Evolutionary conservation across 768 basidiomycete species (phyloP), one percentile per base, ranked within the genome.

Genomic region (Pulveroboletus frians): DNA sequence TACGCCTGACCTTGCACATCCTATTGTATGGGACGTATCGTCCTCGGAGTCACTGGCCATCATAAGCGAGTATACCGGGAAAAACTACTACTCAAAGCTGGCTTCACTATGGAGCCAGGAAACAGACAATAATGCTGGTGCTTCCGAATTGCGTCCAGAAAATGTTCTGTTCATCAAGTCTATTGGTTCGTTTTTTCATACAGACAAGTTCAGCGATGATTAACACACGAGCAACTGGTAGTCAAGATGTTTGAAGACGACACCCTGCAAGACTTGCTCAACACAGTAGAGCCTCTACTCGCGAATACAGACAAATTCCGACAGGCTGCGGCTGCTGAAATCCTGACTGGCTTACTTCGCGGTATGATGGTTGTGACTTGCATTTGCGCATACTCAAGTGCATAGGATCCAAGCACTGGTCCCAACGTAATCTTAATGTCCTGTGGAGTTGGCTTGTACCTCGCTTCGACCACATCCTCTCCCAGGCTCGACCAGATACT

Each of bases 351-450:
- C 18, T 59, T 92, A 41, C 68, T 89, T 47, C 78, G 92, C 53
- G 92, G 87, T 85, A 61, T 45, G 71, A 49, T 9, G 14, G 37
- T 39, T 18, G 31, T 31, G 39, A 31, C 9, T 29, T n/a, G n/a
- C n/a, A 38, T 34, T 40, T 32, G 26, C 47, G 36, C 35, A 46
- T 38, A 36, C 46, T 63, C 31, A 48, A 31, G 39, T 36, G 26
- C 20, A 34, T 52, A 87, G 88, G 91, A 30, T 82, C 86, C 13
- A 92, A 92, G 66, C 88, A 94, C 60, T 95, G 93, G 92, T 71
- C 79, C 0, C 74, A 73, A 46, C 66, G 69, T 34, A 66, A 71
- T 32, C 73, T 75, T 23, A 69, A 78, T 42, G 65, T 69, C 34
- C 66, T 94, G 5, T 93, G 88, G 91, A 54, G 68, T 35, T 95